Base-by-base conservation (phyloP, 495 filamentous ascomycete species). In the Aspergillus cristatus region DNA sequence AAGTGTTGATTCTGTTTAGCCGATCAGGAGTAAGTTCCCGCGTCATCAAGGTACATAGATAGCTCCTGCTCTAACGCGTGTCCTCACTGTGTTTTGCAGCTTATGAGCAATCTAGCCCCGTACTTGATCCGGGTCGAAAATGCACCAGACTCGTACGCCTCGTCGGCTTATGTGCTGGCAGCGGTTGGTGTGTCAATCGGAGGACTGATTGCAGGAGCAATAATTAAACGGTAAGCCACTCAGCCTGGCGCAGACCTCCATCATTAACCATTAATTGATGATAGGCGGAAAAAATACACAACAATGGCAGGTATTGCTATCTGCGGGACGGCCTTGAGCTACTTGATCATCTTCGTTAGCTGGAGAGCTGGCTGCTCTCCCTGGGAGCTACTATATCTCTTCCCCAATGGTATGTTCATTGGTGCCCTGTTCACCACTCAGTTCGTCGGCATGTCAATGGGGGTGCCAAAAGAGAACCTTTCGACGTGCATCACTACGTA, bases 361-460 rank as follows among this genome's bases (percentile, higher is more conserved):
- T 65, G 59, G 59, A 53, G 46, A 11, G 14, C 50, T 38, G 40
- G 45, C 22, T 51, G 43, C 34, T 34, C 40, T 15, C 16, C 38
- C 14, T 52, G 42, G 44, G 53, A 53, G 32, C 33, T 36, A 16
- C 8, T 57, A 8, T 42, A 38, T 7, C 41, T 48, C 6, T 44
- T 61, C 28, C 38, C 40, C 18, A 41, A 43, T 6, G 52, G 57
- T 24, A 17, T 60, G 3, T 42, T 38, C 14, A 28, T 51, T 14
- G 60, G 59, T 8, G 39, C 62, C 17, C 24, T 57, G 14, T 42
- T 51, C 29, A 54, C 53, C 0, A 38, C 55, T 14, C 48, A 57
- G 33, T 65, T 65, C 46, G 37, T 62, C 11, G 59, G 49, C 10
- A 46, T 63, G 32, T 48, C 52, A 0, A 28, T 45, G 3, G 42